Base-by-base conservation (phyloP, 148 eudicot genomes). In the Nepenthes mirabilis region DNA sequence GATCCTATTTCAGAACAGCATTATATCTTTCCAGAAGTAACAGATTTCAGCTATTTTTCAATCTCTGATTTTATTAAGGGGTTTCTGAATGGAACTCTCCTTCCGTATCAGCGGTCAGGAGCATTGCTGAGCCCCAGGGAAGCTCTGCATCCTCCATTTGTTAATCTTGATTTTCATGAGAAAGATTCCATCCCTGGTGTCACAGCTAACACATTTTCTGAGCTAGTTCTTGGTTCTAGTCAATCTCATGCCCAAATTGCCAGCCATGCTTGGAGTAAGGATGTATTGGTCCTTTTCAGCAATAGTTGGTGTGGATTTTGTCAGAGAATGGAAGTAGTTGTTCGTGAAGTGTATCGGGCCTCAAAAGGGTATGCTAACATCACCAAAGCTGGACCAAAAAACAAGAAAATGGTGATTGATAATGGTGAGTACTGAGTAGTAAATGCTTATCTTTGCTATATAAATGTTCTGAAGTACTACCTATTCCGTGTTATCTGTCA, bases 221-320 rank as follows among this genome's bases (percentile, higher is more conserved):
- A 88, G 82, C 56, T 91, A 57, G 95, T 91, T 57, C 61, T 78
- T 69, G 88, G 86, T 59, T 65, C 72, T 65, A 77, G 68, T 53
- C 70, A 75, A 40, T 73, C 76, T 47, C 73, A 72, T 79, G 60
- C 55, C 52, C 58, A 64, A 64, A 68, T 69, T 73, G 54, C 68
- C 56, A 70, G 68, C 35, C 57, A 71, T 67, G 67, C 78, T 37
- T 78, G 74, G 75, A 75, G 81, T 65, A 82, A 73, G 68, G 91
- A 87, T 56, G 84, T 83, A 9, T 49, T 87, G 72, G 97, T 91
- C 63, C 86, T 91, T 68, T 85, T 91, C 67, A 83, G 86, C 79
- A 79, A 70, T 67, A 77, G 74, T 56, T 91, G 93, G 93, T 91
- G 97, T 75, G 97, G 93, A 52, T 85, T 87, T 72, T 91, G 97